Percentiles rank a stretch among this genome's conserved stretches.
Conservation (phyloP, 805 yeast genomes). For the Saccharomycopsis sp. region DNA sequence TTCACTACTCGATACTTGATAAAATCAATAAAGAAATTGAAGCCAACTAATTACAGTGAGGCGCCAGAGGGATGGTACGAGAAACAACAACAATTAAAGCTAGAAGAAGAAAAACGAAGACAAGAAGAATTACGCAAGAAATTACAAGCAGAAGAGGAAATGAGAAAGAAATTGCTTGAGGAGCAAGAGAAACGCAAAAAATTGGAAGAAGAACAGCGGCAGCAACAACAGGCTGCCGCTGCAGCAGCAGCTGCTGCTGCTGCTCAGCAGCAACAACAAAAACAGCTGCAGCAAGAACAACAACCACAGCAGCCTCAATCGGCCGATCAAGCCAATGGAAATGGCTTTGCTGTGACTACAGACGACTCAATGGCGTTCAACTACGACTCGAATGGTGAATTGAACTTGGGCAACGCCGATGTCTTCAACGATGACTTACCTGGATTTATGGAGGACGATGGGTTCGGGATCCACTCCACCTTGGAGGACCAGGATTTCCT, state of each 20-base stretch:
- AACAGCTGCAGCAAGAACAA: conserved; percentile 9
- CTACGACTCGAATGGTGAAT: conserved; percentile 7
- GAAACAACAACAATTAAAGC: conserved; percentile 11
- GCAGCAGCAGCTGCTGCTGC: conserved; percentile 10
- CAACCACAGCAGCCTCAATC: conserved; percentile 2
- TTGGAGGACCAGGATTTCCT: conserved; percentile 32
- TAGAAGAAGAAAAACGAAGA: conserved; percentile 7
- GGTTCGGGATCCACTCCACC: conserved; percentile 27
- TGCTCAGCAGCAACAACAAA: neutral
- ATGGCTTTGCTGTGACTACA: neutral
- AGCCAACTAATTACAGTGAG: conserved; percentile 12
- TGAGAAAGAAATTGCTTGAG: conserved; percentile 6
- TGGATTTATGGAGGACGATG: conserved; percentile 29
- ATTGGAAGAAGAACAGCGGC: conserved; percentile 5
- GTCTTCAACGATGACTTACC: conserved; percentile 15
- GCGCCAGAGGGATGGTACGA: conserved; percentile 21
- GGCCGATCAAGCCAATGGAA: neutral
- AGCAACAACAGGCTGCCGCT: conserved; percentile 1
- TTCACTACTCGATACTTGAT: neutral
- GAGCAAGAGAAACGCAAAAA: neutral
- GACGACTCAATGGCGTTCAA: conserved; percentile 7
- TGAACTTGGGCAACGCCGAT: conserved; percentile 9
- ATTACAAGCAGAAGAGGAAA: conserved; percentile 5
- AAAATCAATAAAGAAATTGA: conserved; percentile 6
- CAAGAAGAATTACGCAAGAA: conserved; percentile 1